Evolutionary conservation across 208 protist species (phyloP), one percentile per base, ranked within the genome.

Genomic region (Jaenimonas drosophilae): DNA sequence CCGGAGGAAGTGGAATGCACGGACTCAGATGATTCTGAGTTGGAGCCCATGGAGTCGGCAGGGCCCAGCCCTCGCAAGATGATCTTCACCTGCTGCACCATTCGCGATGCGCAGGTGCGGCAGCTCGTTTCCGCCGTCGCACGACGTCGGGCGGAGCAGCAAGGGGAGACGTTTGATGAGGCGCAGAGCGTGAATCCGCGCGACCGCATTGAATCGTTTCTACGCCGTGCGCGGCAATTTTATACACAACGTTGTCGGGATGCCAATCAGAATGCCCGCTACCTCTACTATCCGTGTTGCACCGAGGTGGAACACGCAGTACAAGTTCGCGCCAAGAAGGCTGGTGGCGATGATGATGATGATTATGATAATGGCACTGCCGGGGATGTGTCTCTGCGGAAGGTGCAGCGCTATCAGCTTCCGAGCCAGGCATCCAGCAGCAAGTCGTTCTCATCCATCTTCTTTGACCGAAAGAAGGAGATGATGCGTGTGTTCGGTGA

Each of bases 401-500:
- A 25, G 23, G 49, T 69, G 24, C 34, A 32, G 11, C 49, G 52
- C 4, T 63, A 48, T 29, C 30, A 29, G 19, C 21, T 71, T 29
- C 17, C 30, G 6, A 29, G 36, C n/a, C 36, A 7, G 4, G 6
- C 36, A 46, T 25, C 27, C 2, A 16, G 41, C 11, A 51, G 79
- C 30, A 85, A 77, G 37, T 74, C 70, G 0, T 94, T 94, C 49
- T 1, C 34, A 7, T 61, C 71, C 0, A 66, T 96, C 28, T 95
- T 96, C 49, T 96, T 96, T 41, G 51, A 49, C 7, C 49, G 84
- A 23, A 91, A 93, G 54, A 20, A 16, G 14, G 32, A 54, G n/a
- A 57, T 96, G n/a, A 34, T 94, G 24, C 50, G 45, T 9, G 9
- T 86, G 28, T 36, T 96, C 32, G 50, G 70, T 16, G 67, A 88